These are phyloP conservation scores for Platismatia glauca DNA, from an alignment of 495 filamentous ascomycete genomes.

Conservation along the genomic window DNA sequence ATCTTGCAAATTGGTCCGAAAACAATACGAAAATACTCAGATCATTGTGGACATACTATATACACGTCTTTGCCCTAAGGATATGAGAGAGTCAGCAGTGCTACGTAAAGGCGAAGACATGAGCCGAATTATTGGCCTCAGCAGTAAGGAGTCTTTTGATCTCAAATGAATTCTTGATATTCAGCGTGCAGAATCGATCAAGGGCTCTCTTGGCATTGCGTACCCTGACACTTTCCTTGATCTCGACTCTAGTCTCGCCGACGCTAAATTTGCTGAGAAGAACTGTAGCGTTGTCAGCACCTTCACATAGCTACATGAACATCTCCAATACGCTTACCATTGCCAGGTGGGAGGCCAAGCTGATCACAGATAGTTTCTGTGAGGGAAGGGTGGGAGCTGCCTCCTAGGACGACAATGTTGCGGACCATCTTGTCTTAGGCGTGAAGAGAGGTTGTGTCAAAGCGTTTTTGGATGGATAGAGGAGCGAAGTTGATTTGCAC, in stretches of 20 bases:
- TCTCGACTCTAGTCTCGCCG: conserved; percentile 91
- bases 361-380: conserved; percentile 76
- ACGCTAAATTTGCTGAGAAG: conserved; percentile 85
- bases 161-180: neutral
- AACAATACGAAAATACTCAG: no score
- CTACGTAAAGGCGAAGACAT: neutral
- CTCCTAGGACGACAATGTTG: conserved; percentile 89
- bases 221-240: conserved; percentile 83
- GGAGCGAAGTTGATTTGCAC: neutral
- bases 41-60: neutral
- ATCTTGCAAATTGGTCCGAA: neutral
- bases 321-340: neutral
- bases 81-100: neutral
- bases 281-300: conserved; percentile 39
- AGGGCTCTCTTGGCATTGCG: conserved; percentile 49
- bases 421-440: conserved; percentile 60
- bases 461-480: neutral
- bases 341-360: conserved; percentile 71
- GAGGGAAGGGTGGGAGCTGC: conserved; percentile 83
- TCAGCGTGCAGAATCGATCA: conserved; percentile 53
- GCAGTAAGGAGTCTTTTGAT: neutral
- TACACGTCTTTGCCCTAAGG: neutral
- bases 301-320: neutral
- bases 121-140: neutral
- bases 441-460: neutral